These are phyloP conservation scores for Pseudomicrostroma phylloplanum DNA, from an alignment of 1,284 basidiomycete species.

Conservation along the genomic window DNA sequence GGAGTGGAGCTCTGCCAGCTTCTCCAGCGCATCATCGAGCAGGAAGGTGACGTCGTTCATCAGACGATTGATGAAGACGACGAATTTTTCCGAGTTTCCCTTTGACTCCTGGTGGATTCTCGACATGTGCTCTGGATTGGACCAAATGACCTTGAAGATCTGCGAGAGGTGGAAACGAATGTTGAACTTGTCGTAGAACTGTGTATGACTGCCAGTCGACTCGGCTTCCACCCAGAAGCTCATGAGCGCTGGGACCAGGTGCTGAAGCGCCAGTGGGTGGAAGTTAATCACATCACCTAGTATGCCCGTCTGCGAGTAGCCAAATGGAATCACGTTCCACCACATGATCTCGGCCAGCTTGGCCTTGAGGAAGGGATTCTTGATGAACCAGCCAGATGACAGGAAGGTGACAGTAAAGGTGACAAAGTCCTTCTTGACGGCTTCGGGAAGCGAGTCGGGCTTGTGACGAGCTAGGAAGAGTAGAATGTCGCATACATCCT, in stretches of 20 bases:
- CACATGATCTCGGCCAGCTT: constrained; percentile 88
- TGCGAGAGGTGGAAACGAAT: constrained; percentile 57
- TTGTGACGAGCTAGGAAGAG: constrained; percentile 67
- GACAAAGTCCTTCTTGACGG: constrained; percentile 69
- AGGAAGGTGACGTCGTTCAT: constrained; percentile 99
- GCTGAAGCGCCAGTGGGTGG: constrained; percentile 74
- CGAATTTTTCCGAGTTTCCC: constrained; percentile 47
- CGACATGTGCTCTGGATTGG: constrained; percentile 42
- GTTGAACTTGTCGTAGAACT: constrained; percentile 95
- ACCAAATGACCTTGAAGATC: constrained; percentile 46
- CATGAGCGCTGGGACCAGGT: constrained; percentile 85
- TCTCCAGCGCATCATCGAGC: constrained; percentile 88
- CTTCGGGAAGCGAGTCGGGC: constrained; percentile 76
- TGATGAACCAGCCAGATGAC: constrained; percentile 90
- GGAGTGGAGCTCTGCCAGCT: constrained; percentile 77
- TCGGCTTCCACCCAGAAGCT: constrained; percentile 98
- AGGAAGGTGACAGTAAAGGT: constrained; percentile 86
- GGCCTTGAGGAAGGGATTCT: constrained; percentile 96
- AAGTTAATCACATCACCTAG: constrained; percentile 76
- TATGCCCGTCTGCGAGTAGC: constrained; percentile 69
- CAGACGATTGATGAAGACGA: constrained; percentile 92
- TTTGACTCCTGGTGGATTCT: constrained; percentile 35
- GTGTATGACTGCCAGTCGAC: constrained; percentile 89
- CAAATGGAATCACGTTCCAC: constrained; percentile 71
- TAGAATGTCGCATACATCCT: constrained; percentile 83